Evolutionary conservation across 2,329 filamentous ascomycete genomes (phyloP).

Genomic region (Ascochyta pisi): DNA sequence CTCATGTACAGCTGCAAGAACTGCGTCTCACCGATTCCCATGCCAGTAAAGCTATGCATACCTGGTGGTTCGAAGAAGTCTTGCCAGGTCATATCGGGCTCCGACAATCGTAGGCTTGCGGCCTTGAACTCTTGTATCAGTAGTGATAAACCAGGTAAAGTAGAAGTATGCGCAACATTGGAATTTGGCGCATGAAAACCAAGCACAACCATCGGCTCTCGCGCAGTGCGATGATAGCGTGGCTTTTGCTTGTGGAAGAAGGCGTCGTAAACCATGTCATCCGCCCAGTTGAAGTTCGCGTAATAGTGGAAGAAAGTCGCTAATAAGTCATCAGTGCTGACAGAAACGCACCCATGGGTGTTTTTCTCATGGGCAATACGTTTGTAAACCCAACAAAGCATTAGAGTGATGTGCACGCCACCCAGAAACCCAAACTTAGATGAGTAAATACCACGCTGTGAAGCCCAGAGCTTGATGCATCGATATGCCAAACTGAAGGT

Average conservation of each 20-base stretch:
- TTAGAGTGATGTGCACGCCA: conserved; percentile 68
- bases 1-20: conserved; percentile 62
- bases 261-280: conserved; percentile 64
- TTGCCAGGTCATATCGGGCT: conserved; percentile 38
- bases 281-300: conserved; percentile 65
- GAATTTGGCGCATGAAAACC: conserved; percentile 68
- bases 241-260: conserved; percentile 56
- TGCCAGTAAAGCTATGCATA: not conserved
- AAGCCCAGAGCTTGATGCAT: conserved; percentile 68
- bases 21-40: conserved; percentile 33
- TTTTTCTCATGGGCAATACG: conserved; percentile 31
- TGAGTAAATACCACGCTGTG: conserved; percentile 67
- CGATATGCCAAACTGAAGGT: conserved; percentile 66
- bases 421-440: conserved; percentile 70
- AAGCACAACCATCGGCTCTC: conserved; percentile 69
- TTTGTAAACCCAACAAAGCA: conserved; percentile 68
- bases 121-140: conserved; percentile 61
- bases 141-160: conserved; percentile 59
- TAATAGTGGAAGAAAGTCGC: conserved; percentile 70
- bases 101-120: conserved; percentile 53
- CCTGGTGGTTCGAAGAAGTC: conserved; percentile 27
- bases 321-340: conserved; percentile 61
- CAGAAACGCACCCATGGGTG: conserved; percentile 27
- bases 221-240: conserved; percentile 60
- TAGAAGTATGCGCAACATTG: conserved; percentile 65